Evolutionary conservation across 495 filamentous ascomycete genomes (phyloP).

Genomic region (Penicillium odoratum): DNA sequence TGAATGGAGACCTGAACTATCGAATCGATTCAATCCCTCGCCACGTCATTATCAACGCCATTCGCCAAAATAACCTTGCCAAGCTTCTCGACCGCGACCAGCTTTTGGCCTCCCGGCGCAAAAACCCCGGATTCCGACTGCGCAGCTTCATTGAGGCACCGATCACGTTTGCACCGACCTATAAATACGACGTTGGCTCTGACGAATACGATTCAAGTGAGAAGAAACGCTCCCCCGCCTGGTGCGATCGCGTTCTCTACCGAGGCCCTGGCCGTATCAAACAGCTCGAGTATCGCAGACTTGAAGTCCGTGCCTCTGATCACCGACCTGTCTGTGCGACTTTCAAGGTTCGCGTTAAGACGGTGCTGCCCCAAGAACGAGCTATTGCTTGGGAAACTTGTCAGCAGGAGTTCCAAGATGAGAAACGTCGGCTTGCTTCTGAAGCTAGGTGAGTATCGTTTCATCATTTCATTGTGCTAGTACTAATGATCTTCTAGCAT

Average conservation of each 20-base stretch:
- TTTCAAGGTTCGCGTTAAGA: conserved; percentile 81
- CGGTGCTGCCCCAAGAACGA: conserved; percentile 65
- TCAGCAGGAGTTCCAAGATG: conserved; percentile 67
- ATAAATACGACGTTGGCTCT: conserved; percentile 96
- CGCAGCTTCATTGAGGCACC: conserved; percentile 81
- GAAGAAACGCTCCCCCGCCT: conserved; percentile 93
- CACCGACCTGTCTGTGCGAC: conserved; percentile 87
- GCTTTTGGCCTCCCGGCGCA: conserved; percentile 77
- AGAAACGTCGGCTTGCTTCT: conserved; percentile 60
- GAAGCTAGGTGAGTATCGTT: conserved; percentile 56
- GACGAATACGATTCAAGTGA: conserved; percentile 93
- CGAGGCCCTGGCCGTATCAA: conserved; percentile 79
- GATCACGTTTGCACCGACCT: conserved; percentile 92
- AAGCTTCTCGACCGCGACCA: conserved; percentile 96
- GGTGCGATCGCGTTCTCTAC: conserved; percentile 93
- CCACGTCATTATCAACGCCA: conserved; percentile 81
- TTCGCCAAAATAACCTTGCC: conserved; percentile 74
- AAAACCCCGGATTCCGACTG: conserved; percentile 85
- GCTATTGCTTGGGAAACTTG: conserved; percentile 66
- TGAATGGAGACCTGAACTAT: conserved; percentile 97
- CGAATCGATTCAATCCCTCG: conserved; percentile 96
- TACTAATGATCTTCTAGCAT: conserved; percentile 33
- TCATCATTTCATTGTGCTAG: background rate
- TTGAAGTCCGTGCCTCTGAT: conserved; percentile 87
- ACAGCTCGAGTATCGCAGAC: conserved; percentile 82